Conservation (phyloP, 2,329 filamentous ascomycete species). For the Penicillium sp. region DNA sequence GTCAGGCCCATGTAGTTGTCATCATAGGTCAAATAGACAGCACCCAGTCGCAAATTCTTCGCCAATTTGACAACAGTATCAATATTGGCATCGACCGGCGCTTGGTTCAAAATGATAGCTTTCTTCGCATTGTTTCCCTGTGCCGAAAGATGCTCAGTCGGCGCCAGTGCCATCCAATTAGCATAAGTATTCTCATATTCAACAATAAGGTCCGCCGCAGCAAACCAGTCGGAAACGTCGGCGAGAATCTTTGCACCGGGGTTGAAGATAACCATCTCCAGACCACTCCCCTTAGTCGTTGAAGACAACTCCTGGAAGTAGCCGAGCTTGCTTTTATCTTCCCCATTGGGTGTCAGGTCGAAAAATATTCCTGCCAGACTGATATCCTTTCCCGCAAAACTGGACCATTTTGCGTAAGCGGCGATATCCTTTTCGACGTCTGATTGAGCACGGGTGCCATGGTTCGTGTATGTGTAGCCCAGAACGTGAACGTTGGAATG, state of each 20-base stretch:
- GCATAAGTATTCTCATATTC: conserved; percentile 22
- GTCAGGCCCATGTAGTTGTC: conserved; percentile 13
- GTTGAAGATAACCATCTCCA: conserved; percentile 18
- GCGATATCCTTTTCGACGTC: conserved; percentile 39
- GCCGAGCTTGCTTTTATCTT: conserved; percentile 17
- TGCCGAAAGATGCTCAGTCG: conserved; percentile 8
- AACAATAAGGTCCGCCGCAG: conserved; percentile 20
- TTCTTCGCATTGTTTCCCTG: conserved; percentile 8
- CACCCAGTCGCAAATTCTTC: conserved; percentile 18
- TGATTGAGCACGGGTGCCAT: conserved; percentile 32
- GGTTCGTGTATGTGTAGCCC: conserved; percentile 46
- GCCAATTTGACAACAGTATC: conserved; percentile 11
- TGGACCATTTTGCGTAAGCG: conserved; percentile 41
- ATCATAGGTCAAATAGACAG: conserved; percentile 18
- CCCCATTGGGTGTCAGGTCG: conserved; percentile 36
- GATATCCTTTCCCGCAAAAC: conserved; percentile 25
- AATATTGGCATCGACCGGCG: background rate
- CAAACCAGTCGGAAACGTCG: conserved; percentile 15
- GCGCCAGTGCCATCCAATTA: conserved; percentile 6
- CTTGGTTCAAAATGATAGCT: conserved; percentile 9
- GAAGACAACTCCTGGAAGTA: conserved; percentile 24
- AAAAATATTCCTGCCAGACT: conserved; percentile 44
- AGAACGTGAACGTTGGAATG: conserved; percentile 42
- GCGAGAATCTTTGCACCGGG: conserved; percentile 14
- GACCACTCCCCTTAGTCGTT: conserved; percentile 14